A percentile compares a stretch with the other conserved stretches of the same genome.
Conservation (phyloP, 202 grass and related monocot species). For the Miscanthus sacchariflorus region DNA sequence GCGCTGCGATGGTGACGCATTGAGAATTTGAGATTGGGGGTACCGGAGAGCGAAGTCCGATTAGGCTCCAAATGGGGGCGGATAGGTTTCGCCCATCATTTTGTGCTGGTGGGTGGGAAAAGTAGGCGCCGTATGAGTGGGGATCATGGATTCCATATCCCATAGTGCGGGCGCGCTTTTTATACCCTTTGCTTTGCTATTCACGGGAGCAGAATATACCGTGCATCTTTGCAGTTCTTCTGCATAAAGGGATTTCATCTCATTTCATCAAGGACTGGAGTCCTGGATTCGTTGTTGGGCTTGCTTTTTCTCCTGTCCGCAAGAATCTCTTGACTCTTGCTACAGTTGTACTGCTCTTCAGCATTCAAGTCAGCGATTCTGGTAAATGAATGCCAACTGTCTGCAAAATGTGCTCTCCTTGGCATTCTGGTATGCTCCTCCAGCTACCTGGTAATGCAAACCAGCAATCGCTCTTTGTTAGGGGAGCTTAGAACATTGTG, state of each 20-base stretch:
- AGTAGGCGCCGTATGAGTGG: not conserved
- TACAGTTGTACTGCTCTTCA: conserved; percentile 2
- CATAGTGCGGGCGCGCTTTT: not conserved
- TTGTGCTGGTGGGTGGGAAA: conserved; percentile 31
- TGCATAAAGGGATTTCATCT: not conserved
- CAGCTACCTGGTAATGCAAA: not conserved
- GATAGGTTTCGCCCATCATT: conserved; percentile 12
- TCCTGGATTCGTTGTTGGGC: not conserved
- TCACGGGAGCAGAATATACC: conserved; percentile 26
- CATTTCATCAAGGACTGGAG: conserved; percentile 16
- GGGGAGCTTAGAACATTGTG: not conserved
- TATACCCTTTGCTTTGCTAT: conserved; percentile 30
- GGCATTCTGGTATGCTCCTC: not conserved
- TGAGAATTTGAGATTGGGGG: conserved; percentile 7
- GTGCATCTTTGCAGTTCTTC: conserved; percentile 36
- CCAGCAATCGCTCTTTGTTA: not conserved
- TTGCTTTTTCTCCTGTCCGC: not conserved
- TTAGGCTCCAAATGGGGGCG: not conserved
- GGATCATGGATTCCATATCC: conserved; percentile 29
- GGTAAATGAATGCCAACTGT: conserved; percentile 1
- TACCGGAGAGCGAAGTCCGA: not conserved
- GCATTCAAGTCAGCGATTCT: not conserved
- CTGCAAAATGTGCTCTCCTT: conserved; percentile 1
- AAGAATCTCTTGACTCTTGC: not conserved
- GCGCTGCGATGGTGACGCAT: not conserved